These are phyloP conservation scores for Ganoderma lingzhi DNA, from an alignment of 1,284 basidiomycete species.

Conservation along the genomic window DNA sequence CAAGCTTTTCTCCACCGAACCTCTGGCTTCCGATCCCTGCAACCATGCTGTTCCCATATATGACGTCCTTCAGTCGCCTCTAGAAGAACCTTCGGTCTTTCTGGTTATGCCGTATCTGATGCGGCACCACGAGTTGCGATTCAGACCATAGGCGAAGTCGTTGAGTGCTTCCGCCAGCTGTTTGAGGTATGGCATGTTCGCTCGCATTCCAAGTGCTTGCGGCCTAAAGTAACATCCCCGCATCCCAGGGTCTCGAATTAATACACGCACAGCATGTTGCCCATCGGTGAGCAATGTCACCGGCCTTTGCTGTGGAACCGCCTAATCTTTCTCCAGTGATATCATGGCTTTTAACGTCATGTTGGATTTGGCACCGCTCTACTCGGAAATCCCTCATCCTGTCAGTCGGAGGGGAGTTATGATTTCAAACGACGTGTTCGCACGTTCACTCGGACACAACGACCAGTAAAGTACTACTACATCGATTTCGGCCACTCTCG, in stretches of 20 bases:
- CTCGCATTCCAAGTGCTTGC: too few species aligned
- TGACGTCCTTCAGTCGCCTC: slow-evolving; percentile 32
- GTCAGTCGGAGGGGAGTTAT: slow-evolving; percentile 17
- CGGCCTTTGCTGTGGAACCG: neutral
- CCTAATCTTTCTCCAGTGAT: slow-evolving; percentile 42
- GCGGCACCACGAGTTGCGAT: slow-evolving; percentile 28
- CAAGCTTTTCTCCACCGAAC: slow-evolving; percentile 12
- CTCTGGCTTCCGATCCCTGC: slow-evolving; percentile 28
- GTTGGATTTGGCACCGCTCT: slow-evolving; percentile 43
- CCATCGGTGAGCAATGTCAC: slow-evolving; percentile 31
- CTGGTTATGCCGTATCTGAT: slow-evolving; percentile 41
- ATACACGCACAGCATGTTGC: slow-evolving; percentile 36
- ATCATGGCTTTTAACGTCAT: slow-evolving; percentile 46
- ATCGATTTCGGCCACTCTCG: slow-evolving; percentile 47
- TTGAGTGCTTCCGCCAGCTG: slow-evolving; percentile 40
- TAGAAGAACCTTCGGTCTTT: slow-evolving; percentile 26
- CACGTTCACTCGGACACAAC: slow-evolving; percentile 37
- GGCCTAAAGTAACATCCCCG: neutral
- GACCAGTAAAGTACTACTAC: slow-evolving; percentile 41
- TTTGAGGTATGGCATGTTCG: slow-evolving; percentile 36
- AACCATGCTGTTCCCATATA: slow-evolving; percentile 42
- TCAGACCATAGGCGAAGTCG: slow-evolving; percentile 39
- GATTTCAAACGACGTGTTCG: slow-evolving; percentile 33
- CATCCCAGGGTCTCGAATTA: slow-evolving; percentile 33
- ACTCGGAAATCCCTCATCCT: slow-evolving; percentile 40